Percentiles rank a stretch among this genome's conserved stretches.
Evolutionary conservation across 495 filamentous ascomycete species (phyloP).

Genomic region (Lasiosphaeria ovina): DNA sequence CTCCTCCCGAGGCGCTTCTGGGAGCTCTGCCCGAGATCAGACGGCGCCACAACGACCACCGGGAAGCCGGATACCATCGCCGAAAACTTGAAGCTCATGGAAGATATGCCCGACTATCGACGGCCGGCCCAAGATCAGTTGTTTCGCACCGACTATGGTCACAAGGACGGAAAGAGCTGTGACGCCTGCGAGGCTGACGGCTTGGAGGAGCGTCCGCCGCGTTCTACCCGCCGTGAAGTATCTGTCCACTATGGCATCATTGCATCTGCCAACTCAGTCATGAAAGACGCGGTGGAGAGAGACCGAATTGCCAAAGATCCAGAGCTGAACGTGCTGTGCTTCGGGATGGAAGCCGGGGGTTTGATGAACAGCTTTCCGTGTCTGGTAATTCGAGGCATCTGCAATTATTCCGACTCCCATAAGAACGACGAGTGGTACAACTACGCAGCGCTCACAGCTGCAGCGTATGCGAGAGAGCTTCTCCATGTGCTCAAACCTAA

Average conservation of each 20-base stretch:
- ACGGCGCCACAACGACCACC: not conserved
- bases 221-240: conserved; percentile 2
- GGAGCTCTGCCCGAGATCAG: conserved; percentile 6
- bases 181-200: conserved; percentile 11
- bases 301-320: conserved; percentile 4
- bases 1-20: conserved; percentile 24
- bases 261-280: conserved; percentile 39
- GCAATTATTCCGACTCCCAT: conserved; percentile 41
- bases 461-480: conserved; percentile 34
- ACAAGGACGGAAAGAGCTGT: conserved; percentile 7
- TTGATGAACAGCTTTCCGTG: conserved; percentile 21
- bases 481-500: not conserved
- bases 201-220: not conserved
- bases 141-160: conserved; percentile 20
- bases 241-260: conserved; percentile 41
- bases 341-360: not conserved
- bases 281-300: conserved; percentile 22
- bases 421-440: conserved; percentile 37
- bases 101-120: not conserved
- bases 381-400: conserved; percentile 38
- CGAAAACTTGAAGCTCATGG: not conserved
- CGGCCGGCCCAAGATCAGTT: conserved; percentile 16
- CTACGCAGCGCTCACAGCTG: conserved; percentile 37
- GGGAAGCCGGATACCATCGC: not conserved
- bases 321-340: not conserved